phyloP scores from a whole-genome alignment of 345 rosid genomes.

The Euphorbia peplus region DNA sequence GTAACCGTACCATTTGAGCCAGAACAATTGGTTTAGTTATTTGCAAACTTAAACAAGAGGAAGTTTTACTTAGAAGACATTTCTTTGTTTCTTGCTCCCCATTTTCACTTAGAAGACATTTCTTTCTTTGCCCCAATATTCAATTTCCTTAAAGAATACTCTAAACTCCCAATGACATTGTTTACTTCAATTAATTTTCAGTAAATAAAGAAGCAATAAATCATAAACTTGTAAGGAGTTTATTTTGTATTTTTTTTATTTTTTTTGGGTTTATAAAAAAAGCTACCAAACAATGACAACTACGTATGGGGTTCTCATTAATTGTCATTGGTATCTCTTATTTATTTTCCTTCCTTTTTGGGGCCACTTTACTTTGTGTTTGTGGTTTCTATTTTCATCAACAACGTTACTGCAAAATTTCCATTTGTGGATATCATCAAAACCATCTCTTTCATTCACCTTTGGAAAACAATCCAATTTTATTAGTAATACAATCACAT shows the following conservation, averaged over 20 bases:
- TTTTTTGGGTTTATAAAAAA: no score
- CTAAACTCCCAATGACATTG: no score
- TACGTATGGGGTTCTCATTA: neutral
- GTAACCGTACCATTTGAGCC: no score
- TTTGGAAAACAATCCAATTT: no score
- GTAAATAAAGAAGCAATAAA: no score
- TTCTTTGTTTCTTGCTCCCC: neutral
- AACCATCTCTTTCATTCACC: neutral
- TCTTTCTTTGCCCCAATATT: neutral
- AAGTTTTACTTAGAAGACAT: neutral
- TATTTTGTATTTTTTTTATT: no score
- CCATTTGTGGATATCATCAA: neutral
- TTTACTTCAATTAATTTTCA: no score
- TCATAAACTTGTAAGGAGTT: no score
- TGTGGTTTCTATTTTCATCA: neutral
- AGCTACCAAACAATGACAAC: slow-evolving; percentile 3
- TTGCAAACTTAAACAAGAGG: neutral
- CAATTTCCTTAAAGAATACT: neutral
- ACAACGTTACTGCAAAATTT: neutral
- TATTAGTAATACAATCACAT: no score
- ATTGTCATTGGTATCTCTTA: neutral
- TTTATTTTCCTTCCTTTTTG: neutral
- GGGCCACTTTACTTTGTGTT: slow-evolving; percentile 1
- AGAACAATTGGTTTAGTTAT: no score
- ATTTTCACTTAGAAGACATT: neutral